Percentiles rank a stretch among this genome's conserved stretches.
These are phyloP conservation scores for Lyophyllum decastes DNA, from an alignment of 768 basidiomycete species.

Conservation along the genomic window DNA sequence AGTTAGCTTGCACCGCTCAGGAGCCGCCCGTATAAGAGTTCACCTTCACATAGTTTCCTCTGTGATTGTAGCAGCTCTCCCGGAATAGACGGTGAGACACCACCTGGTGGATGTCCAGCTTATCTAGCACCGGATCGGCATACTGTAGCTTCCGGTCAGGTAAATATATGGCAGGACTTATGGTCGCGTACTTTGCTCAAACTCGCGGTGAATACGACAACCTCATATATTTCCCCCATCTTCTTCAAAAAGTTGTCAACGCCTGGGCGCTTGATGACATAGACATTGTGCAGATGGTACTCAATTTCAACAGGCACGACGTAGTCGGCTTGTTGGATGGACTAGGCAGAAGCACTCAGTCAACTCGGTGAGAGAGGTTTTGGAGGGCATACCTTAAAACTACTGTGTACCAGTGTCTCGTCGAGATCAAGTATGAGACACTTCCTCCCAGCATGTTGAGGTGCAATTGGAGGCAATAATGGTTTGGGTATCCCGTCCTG, in stretches of 20 bases:
- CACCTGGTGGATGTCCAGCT: slow-evolving; percentile 89
- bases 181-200: slow-evolving; percentile 77
- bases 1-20: background rate
- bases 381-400: slow-evolving; percentile 79
- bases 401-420: slow-evolving; percentile 95
- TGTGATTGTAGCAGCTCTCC: slow-evolving; percentile 98
- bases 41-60: slow-evolving; percentile 99
- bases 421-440: slow-evolving; percentile 97
- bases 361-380: slow-evolving; percentile 4
- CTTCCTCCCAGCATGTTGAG: slow-evolving; percentile 85
- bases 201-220: slow-evolving; percentile 98
- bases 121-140: slow-evolving; percentile 97
- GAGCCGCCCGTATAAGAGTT: slow-evolving; percentile 8
- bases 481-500: slow-evolving; percentile 89
- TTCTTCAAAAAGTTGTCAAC: slow-evolving; percentile 96
- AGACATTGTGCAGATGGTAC: slow-evolving; percentile 97
- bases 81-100: slow-evolving; percentile 94
- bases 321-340: slow-evolving; percentile 93
- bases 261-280: slow-evolving; percentile 97
- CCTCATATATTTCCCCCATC: slow-evolving; percentile 98
- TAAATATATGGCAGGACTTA: slow-evolving; percentile 1
- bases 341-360: slow-evolving; percentile 45
- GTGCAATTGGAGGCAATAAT: slow-evolving; percentile 81
- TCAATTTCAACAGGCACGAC: slow-evolving; percentile 99
- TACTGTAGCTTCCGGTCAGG: slow-evolving; percentile 55